Evolutionary conservation across 768 basidiomycete genomes (phyloP), one percentile per base, ranked within the genome.

Genomic region (Amanita fuliginea): DNA sequence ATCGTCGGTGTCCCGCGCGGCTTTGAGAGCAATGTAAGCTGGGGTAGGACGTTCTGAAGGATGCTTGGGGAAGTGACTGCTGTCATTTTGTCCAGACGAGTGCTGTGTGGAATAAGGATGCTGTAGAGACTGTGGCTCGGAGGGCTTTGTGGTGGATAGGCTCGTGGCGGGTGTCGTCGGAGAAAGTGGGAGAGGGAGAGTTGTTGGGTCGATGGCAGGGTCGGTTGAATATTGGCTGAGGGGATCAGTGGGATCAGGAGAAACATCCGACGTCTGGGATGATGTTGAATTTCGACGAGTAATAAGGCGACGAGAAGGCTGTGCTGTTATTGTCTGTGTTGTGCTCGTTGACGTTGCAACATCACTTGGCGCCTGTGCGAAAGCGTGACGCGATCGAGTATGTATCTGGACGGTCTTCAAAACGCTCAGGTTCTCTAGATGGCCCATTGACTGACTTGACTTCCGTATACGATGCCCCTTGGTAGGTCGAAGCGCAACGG

Each of bases 321-420:
- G 40, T 19, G 11, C 13, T n/a, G 19, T 18, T n/a, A n/a, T n/a
- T 18, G 24, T 6, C 50, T 28, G 50, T 42, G 11, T 45, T 13
- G 45, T 14, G 61, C 55, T n/a, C 56, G 55, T 34, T 36, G 53
- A 46, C 49, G 0, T 55, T 36, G 40, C 52, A 30, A 59, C 51
- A 28, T 52, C 45, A 55, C 55, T 21, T 43, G 54, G 66, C 57
- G 1, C 72, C 66, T 45, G 51, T 46, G 51, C 26, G 48, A 84
- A 80, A 0, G 75, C 70, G 55, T 85, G 86, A 1, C 70, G 71
- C 9, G 78, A 71, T 9, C 80, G 76, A 9, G 78, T 72, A 55
- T 85, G 81, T 6, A 77, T 64, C 53, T 83, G 79, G 4, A 86
- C 76, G 1, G 77, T 74, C 53, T 78, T 71, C 35, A 88, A 59